Conservation (phyloP, 1,284 basidiomycete species). For the Naganishia cerealis region DNA sequence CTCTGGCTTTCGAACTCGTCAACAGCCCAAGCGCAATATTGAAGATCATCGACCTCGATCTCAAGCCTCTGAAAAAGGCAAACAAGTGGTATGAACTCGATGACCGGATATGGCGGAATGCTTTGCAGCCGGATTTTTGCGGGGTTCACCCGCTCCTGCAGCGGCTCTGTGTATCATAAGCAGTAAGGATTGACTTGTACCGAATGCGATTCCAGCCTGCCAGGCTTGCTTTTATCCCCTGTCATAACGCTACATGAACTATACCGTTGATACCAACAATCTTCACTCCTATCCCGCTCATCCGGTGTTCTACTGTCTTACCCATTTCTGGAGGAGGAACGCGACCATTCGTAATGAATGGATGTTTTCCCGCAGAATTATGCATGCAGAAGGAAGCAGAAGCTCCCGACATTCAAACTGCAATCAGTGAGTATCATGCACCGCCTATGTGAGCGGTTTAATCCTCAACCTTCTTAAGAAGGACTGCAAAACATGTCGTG, state of each 20-base stretch:
- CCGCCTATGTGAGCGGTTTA: no score
- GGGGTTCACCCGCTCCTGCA: background rate
- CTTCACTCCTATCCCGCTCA: no score
- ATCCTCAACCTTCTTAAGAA: no score
- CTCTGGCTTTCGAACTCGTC: slow-evolving; percentile 27
- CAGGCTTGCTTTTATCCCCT: background rate
- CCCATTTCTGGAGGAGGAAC: no score
- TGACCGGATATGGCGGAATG: slow-evolving; percentile 59
- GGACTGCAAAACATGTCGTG: background rate
- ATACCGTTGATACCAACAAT: no score
- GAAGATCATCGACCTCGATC: slow-evolving; percentile 80
- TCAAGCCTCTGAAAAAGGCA: slow-evolving; percentile 70
- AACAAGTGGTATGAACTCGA: slow-evolving; percentile 74
- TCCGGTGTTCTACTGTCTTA: no score
- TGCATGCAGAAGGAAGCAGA: no score
- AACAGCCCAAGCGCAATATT: slow-evolving; percentile 51
- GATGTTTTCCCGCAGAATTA: no score
- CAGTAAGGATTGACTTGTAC: background rate
- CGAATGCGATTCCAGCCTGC: background rate
- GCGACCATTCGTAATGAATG: no score
- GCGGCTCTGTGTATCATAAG: background rate
- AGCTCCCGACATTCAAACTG: no score
- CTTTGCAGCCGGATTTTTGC: background rate
- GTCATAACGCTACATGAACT: no score
- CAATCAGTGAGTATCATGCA: no score